phyloP scores from a whole-genome alignment of 2,329 filamentous ascomycete genomes.

The Blastomyces parvus region DNA sequence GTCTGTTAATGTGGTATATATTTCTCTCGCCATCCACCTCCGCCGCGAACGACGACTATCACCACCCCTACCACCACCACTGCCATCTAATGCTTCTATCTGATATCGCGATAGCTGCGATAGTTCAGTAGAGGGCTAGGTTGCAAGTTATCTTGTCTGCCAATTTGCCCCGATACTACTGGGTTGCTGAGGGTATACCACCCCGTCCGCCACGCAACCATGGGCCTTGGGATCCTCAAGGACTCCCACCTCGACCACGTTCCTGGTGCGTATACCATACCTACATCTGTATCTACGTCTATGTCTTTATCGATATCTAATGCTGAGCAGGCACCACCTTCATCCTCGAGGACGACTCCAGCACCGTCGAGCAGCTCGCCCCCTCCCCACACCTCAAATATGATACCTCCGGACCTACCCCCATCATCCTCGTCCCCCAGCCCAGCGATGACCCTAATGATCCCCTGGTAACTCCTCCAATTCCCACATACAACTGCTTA shows the following conservation, averaged over 20 bases:
- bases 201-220: constrained; percentile 25
- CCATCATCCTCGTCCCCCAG: constrained; percentile 79
- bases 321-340: constrained; percentile 34
- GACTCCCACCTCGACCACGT: constrained; percentile 57
- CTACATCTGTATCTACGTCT: neutral
- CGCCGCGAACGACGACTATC: too few relatives aligned
- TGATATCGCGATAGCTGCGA: too few relatives aligned
- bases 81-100: too few relatives aligned
- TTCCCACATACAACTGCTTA: constrained; percentile 21
- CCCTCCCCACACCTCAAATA: constrained; percentile 53
- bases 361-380: constrained; percentile 27
- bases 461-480: constrained; percentile 51
- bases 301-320: neutral
- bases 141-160: too few relatives aligned
- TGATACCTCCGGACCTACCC: constrained; percentile 55
- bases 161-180: too few relatives aligned
- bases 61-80: too few relatives aligned
- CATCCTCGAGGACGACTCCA: constrained; percentile 54
- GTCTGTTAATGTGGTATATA: too few relatives aligned
- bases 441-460: constrained; percentile 87
- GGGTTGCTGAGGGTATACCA: too few relatives aligned
- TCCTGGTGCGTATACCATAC: constrained; percentile 50
- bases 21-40: too few relatives aligned
- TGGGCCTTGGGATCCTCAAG: constrained; percentile 67
- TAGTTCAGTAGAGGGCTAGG: too few relatives aligned